Base-by-base conservation (phyloP, 1,139 yeast genomes). In the Entelexis paramagnoliae region DNA sequence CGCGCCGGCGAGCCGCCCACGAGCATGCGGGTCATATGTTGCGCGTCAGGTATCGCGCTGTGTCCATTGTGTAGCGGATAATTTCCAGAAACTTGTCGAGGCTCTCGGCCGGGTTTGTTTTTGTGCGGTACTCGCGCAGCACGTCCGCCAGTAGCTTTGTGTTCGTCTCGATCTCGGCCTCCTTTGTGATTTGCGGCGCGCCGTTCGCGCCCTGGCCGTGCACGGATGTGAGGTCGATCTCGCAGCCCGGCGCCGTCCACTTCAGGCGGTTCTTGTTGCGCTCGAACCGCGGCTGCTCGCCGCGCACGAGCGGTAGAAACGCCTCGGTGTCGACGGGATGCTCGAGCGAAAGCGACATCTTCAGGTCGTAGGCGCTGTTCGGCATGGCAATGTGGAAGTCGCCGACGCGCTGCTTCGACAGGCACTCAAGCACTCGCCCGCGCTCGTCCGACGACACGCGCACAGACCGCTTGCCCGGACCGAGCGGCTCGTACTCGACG, bases 321-420 rank as follows among this genome's bases (percentile, higher is more conserved):
- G 4, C 16, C 7, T 26, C 47, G 1, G 24, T 22, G 22, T 47
- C 50, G 13, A 53, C 33, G 94, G 95, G 57, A 79, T 66, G 51
- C 78, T 88, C 96, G 33, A 83, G 68, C 36, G 88, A 79, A 57
- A 88, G 69, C 11, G 94, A 80, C 39, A 88, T 70, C 60, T 95
- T 74, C 58, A 83, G 72, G 65, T 88, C 96, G 63, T 81, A 81
- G 68, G 81, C 73, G 28, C 85, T 79, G 56, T 85, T 82, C 1
- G 96, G 96, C 52, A 83, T 77, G 62, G 78, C 80, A 33, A 88
- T 72, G 62, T 79, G 77, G 54, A 88, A 67, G 63, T 84, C 88
- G 3, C 85, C 77, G 10, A 87, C 69, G 51, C 91, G 74, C 58
- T 78, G 77, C 64, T 88, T 88, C 57, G 80, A 79, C 50, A 88